A percentile compares a stretch with the other conserved stretches of the same genome.
phyloP scores from a whole-genome alignment of 1,284 basidiomycete genomes.

The Tremellales sp. region DNA sequence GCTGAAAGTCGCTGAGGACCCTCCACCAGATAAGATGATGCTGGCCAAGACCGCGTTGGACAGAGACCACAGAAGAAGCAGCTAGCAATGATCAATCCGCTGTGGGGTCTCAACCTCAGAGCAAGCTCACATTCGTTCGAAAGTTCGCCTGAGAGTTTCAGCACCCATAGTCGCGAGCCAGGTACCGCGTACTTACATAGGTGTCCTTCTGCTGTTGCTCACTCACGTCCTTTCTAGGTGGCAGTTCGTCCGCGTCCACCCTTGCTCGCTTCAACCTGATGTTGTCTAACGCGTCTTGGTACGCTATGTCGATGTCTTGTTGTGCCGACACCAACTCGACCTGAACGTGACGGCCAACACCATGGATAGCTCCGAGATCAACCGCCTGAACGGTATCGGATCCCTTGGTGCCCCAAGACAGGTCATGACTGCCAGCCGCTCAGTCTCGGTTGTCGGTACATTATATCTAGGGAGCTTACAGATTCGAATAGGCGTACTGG shows the following conservation, averaged over 20 bases:
- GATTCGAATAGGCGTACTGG: conserved; percentile 54
- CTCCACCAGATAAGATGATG: conserved; percentile 72
- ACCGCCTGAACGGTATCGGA: conserved; percentile 58
- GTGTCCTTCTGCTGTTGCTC: conserved; percentile 79
- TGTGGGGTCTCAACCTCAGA: too few relatives aligned
- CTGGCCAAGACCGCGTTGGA: conserved; percentile 69
- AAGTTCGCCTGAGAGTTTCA: conserved; percentile 61
- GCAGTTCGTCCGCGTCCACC: conserved; percentile 26
- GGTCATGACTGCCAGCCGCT: conserved; percentile 51
- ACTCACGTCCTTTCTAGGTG: conserved; percentile 52
- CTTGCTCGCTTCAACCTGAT: conserved; percentile 51
- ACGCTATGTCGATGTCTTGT: conserved; percentile 81
- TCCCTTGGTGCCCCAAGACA: conserved; percentile 89
- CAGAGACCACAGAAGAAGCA: conserved; percentile 43
- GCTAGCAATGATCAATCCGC: conserved; percentile 10
- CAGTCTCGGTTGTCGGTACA: not conserved
- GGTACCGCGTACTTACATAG: conserved; percentile 53
- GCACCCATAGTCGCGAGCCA: not conserved
- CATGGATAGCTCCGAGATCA: conserved; percentile 70
- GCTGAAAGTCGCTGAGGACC: conserved; percentile 62
- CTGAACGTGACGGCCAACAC: conserved; percentile 68
- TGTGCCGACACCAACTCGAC: conserved; percentile 81
- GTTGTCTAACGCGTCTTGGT: conserved; percentile 82
- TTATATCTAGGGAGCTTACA: conserved; percentile 54
- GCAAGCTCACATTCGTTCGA: conserved; percentile 69